Evolutionary conservation across 2,329 filamentous ascomycete species (phyloP).

Genomic region (Talaromyces sp.): DNA sequence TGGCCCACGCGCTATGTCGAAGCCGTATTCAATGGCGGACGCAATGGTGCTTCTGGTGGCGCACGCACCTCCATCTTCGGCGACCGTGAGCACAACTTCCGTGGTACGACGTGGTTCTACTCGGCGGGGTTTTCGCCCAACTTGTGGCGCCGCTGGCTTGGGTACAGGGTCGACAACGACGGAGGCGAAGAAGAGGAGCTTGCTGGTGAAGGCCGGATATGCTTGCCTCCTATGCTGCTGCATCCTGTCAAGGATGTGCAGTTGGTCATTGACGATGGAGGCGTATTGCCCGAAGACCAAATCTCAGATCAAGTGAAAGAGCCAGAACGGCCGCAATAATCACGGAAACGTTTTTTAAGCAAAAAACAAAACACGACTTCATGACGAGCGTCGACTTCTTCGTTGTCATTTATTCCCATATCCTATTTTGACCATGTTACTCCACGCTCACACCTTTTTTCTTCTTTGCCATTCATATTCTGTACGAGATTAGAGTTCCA

Average conservation of each 20-base stretch:
- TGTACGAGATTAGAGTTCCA: constrained; percentile 9
- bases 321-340: not conserved
- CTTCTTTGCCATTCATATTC: not conserved
- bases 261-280: constrained; percentile 39
- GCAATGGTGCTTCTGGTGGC: constrained; percentile 70
- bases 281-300: not conserved
- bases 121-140: constrained; percentile 76
- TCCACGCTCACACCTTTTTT: not conserved
- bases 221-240: constrained; percentile 79
- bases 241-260: constrained; percentile 81
- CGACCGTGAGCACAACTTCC: constrained; percentile 83
- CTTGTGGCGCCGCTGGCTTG: constrained; percentile 81
- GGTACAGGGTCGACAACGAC: constrained; percentile 71
- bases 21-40: constrained; percentile 72
- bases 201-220: constrained; percentile 78
- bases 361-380: constrained; percentile 7
- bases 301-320: not conserved
- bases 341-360: not conserved
- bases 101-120: constrained; percentile 87
- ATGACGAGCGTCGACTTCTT: constrained; percentile 7
- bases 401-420: constrained; percentile 5
- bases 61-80: constrained; percentile 69
- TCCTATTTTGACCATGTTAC: not conserved
- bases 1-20: constrained; percentile 80
- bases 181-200: constrained; percentile 72